These are phyloP conservation scores for sorghum (Sorghum bicolor) DNA, from an alignment of 176 grass and related monocot genomes.

Conservation along the genomic window Sorghum_bicolor_NCBIv3 NC_012873.2:59398501-59399000, in stretches of 20 bases:
- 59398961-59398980: background rate
- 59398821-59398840: too few species aligned
- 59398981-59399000: background rate
- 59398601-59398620: background rate
- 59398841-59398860: too few species aligned
- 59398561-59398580: background rate
- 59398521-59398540: background rate
- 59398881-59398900: background rate
- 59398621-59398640: background rate
- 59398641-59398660: background rate
- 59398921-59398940: background rate
- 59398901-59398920: background rate
- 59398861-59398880: background rate
- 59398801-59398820: too few species aligned
- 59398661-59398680: background rate
- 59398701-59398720: background rate
- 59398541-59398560: background rate
- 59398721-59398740: background rate
- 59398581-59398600: background rate
- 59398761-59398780: too few species aligned
- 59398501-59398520: background rate
- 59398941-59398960: background rate
- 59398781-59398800: too few species aligned
- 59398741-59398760: background rate
- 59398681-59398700: background rate